Conservation (phyloP, 768 basidiomycete species). For the Butyriboletus loyo region DNA sequence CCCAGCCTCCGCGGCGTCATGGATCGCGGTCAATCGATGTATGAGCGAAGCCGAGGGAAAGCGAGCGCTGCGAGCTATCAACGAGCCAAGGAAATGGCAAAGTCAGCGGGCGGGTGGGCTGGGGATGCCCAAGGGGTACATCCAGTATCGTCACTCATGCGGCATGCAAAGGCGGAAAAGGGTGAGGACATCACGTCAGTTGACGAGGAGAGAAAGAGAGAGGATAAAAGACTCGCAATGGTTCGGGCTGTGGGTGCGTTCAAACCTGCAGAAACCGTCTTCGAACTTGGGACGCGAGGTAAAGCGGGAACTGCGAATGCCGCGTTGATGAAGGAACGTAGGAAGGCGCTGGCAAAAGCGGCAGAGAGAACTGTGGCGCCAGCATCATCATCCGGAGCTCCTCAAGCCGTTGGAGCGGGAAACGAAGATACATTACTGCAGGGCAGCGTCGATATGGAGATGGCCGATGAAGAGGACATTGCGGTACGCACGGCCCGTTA, state of each 20-base stretch:
- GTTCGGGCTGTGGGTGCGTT: slow-evolving; percentile 78
- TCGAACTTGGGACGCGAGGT: slow-evolving; percentile 82
- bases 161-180: slow-evolving; percentile 35
- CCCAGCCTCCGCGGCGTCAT: slow-evolving; percentile 74
- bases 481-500: slow-evolving; percentile 44
- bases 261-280: slow-evolving; percentile 83
- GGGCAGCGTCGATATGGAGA: slow-evolving; percentile 44
- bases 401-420: slow-evolving; percentile 35
- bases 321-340: slow-evolving; percentile 82
- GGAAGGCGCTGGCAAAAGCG: slow-evolving; percentile 73
- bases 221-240: slow-evolving; percentile 57
- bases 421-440: slow-evolving; percentile 30
- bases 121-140: slow-evolving; percentile 61
- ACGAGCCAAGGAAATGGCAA: slow-evolving; percentile 84
- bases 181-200: slow-evolving; percentile 11
- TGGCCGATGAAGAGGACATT: slow-evolving; percentile 80
- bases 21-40: slow-evolving; percentile 87
- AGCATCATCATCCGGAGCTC: slow-evolving; percentile 24
- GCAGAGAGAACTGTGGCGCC: slow-evolving; percentile 43
- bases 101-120: slow-evolving; percentile 64
- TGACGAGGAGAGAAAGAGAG: slow-evolving; percentile 36
- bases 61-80: slow-evolving; percentile 83
- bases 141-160: slow-evolving; percentile 54
- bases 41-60: slow-evolving; percentile 90
- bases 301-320: slow-evolving; percentile 54